phyloP scores from a whole-genome alignment of 257 asterid species.

The Nicotiana sylvestris region DNA sequence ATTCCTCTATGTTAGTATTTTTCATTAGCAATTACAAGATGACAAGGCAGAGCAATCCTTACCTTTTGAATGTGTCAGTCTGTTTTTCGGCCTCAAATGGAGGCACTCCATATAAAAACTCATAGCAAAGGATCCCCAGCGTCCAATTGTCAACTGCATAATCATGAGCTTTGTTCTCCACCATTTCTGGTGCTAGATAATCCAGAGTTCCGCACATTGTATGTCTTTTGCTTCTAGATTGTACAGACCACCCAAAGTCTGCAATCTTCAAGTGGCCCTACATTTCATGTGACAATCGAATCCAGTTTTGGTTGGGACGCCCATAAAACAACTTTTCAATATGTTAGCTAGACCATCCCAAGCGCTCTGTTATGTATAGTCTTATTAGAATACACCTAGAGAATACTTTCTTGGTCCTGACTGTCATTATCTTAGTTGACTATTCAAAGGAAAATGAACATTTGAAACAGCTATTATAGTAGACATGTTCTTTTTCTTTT shows the following conservation, averaged over 20 bases:
- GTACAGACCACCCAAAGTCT: constrained; percentile 95
- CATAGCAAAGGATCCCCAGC: constrained; percentile 80
- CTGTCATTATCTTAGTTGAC: not conserved
- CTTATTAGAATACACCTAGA: not conserved
- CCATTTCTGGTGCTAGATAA: constrained; percentile 96
- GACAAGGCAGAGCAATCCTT: not conserved
- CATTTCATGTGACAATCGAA: constrained; percentile 9
- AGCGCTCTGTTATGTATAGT: not conserved
- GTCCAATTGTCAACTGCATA: constrained; percentile 94
- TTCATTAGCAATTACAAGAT: not conserved
- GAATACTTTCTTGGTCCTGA: not conserved
- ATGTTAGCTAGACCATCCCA: not conserved
- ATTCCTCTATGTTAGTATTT: not conserved
- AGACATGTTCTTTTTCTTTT: not conserved
- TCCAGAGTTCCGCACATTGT: constrained; percentile 96
- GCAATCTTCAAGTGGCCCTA: constrained; percentile 88
- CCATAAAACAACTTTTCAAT: not conserved
- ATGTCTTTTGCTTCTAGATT: constrained; percentile 68
- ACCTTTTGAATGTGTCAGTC: constrained; percentile 80
- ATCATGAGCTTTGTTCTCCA: constrained; percentile 83
- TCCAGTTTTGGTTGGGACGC: not conserved
- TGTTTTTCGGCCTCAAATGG: constrained; percentile 92
- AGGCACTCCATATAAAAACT: constrained; percentile 77
- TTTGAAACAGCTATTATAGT: not conserved
- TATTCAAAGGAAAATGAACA: not conserved